Conservation (phyloP, 768 basidiomycete species). For the Tulasnella calospora region DNA sequence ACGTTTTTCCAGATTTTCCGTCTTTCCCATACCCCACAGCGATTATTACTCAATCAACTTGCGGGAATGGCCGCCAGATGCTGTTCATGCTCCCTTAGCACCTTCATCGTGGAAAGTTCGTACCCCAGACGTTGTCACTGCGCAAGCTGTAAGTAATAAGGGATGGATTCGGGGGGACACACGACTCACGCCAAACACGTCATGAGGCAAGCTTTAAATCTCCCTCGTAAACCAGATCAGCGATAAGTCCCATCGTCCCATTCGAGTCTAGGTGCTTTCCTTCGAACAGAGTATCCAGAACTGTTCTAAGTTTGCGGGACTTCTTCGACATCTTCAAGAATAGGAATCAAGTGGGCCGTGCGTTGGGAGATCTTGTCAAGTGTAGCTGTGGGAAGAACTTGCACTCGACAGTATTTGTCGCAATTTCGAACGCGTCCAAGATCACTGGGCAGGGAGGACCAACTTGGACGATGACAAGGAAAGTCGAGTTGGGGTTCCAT, state of each 20-base stretch:
- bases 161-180: not conserved
- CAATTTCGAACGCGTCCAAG: not conserved
- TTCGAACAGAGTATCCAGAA: not conserved
- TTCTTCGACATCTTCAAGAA: not conserved
- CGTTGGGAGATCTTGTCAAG: not conserved
- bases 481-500: not conserved
- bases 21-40: not conserved
- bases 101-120: not conserved
- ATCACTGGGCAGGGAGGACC: not conserved
- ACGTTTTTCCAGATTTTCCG: constrained; percentile 5
- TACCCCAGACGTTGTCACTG: not conserved
- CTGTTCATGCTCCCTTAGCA: not conserved
- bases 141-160: not conserved
- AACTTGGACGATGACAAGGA: not conserved
- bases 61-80: not conserved
- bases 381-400: not conserved
- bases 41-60: not conserved
- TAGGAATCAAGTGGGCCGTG: not conserved
- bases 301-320: constrained; percentile 1
- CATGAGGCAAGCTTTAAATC: constrained; percentile 1
- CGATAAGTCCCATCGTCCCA: not conserved
- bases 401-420: not conserved
- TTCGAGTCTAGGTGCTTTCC: not conserved
- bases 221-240: not conserved
- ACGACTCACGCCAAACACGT: not conserved